Conservation (phyloP, 805 yeast genomes). For the Blastobotrys americana region DNA sequence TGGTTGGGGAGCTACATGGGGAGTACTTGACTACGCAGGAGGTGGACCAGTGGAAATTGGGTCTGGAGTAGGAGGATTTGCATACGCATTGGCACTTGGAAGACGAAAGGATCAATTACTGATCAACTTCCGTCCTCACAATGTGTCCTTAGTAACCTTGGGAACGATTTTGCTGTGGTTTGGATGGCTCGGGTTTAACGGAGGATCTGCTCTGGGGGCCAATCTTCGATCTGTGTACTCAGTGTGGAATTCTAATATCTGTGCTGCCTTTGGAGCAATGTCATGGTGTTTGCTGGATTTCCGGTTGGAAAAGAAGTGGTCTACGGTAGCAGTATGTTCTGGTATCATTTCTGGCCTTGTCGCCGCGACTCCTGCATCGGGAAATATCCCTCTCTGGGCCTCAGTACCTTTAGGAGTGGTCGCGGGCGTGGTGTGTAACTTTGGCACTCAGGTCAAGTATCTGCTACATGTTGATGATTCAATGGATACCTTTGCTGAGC, state of each 20-base stretch:
- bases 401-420: constrained; percentile 76
- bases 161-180: constrained; percentile 86
- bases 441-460: constrained; percentile 80
- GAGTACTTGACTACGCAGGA: constrained; percentile 93
- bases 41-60: constrained; percentile 96
- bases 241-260: constrained; percentile 81
- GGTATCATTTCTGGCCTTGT: constrained; percentile 94
- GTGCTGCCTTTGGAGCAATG: constrained; percentile 86
- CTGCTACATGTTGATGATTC: constrained; percentile 81
- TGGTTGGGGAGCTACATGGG: constrained; percentile 85
- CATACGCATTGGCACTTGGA: constrained; percentile 44
- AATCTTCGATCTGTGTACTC: constrained; percentile 80
- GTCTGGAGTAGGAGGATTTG: constrained; percentile 87
- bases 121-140: constrained; percentile 90
- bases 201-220: constrained; percentile 80
- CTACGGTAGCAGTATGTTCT: constrained; percentile 90
- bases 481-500: constrained; percentile 95
- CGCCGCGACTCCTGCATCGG: constrained; percentile 95
- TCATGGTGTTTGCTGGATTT: constrained; percentile 89
- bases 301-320: constrained; percentile 83
- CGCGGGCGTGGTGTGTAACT: constrained; percentile 81
- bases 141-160: constrained; percentile 80
- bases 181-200: constrained; percentile 96
- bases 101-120: constrained; percentile 66
- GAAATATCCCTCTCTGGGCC: constrained; percentile 86